These are phyloP conservation scores for Canavalia ensiformis DNA, from an alignment of 306 rosid species.

Conservation along the genomic window DNA sequence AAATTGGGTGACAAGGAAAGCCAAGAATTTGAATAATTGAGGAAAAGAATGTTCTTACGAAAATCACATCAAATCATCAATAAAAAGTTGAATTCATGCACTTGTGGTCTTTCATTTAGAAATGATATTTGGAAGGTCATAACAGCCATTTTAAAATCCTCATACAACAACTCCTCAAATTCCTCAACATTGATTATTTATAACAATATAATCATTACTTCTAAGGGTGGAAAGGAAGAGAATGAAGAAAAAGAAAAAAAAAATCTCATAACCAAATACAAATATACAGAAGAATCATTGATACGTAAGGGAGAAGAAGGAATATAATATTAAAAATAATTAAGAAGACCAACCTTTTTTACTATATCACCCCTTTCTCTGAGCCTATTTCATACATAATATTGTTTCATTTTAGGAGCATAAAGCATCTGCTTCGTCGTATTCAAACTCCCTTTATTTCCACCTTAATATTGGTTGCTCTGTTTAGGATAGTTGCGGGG, in stretches of 20 bases:
- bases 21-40: background rate
- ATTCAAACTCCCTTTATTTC: constrained; percentile 55
- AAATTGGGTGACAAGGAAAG: constrained; percentile 24
- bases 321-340: background rate
- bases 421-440: constrained; percentile 68
- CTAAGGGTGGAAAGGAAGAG: constrained; percentile 50
- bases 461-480: constrained; percentile 44
- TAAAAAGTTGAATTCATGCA: background rate
- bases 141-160: constrained; percentile 54
- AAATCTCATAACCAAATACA: constrained; percentile 31
- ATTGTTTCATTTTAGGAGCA: constrained; percentile 49
- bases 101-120: background rate
- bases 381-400: constrained; percentile 33
- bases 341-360: constrained; percentile 46
- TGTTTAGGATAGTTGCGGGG: constrained; percentile 58
- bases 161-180: constrained; percentile 65
- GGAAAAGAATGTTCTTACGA: constrained; percentile 19
- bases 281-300: constrained; percentile 29
- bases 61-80: constrained; percentile 51
- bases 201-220: constrained; percentile 72
- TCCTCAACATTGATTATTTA: constrained; percentile 68
- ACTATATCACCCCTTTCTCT: constrained; percentile 59
- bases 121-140: constrained; percentile 10
- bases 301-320: background rate
- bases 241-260: background rate